phyloP scores from a whole-genome alignment of 257 asterid genomes.

The Plantago elongata region DNA sequence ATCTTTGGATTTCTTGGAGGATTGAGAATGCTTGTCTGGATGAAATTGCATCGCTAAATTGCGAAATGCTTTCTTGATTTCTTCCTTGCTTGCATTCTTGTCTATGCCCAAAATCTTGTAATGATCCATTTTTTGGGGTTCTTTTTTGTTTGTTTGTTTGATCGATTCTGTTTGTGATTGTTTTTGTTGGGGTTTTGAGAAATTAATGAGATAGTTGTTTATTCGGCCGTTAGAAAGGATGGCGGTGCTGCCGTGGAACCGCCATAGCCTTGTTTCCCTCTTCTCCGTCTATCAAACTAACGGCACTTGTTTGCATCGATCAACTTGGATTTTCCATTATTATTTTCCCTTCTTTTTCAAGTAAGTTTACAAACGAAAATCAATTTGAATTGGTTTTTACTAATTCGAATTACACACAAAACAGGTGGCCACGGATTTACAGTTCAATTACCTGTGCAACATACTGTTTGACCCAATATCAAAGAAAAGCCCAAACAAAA shows the following conservation, averaged over 20 bases:
- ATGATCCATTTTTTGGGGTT: conserved; percentile 50
- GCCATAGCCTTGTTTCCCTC: conserved; percentile 22
- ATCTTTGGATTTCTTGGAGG: conserved; percentile 43
- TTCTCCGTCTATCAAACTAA: too few relatives aligned
- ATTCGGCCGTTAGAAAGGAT: conserved; percentile 17
- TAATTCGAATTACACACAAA: too few relatives aligned
- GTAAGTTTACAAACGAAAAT: too few relatives aligned
- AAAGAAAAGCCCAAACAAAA: too few relatives aligned
- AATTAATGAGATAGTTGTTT: conserved; percentile 12
- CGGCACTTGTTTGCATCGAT: too few relatives aligned
- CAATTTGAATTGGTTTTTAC: too few relatives aligned
- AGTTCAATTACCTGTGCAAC: too few relatives aligned
- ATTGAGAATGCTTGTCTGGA: conserved; percentile 81
- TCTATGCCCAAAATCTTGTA: conserved; percentile 58
- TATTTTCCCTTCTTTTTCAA: too few relatives aligned
- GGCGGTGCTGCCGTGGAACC: conserved; percentile 35
- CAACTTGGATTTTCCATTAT: too few relatives aligned
- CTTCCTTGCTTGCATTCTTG: conserved; percentile 69
- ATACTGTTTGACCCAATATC: too few relatives aligned
- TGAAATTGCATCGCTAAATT: conserved; percentile 77
- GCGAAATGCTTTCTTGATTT: conserved; percentile 78
- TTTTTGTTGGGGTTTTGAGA: conserved; percentile 7
- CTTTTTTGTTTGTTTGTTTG: background rate
- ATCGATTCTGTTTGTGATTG: background rate
- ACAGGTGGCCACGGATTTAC: too few relatives aligned